phyloP scores from a whole-genome alignment of 768 basidiomycete genomes.

The Leccinum ochraceum region DNA sequence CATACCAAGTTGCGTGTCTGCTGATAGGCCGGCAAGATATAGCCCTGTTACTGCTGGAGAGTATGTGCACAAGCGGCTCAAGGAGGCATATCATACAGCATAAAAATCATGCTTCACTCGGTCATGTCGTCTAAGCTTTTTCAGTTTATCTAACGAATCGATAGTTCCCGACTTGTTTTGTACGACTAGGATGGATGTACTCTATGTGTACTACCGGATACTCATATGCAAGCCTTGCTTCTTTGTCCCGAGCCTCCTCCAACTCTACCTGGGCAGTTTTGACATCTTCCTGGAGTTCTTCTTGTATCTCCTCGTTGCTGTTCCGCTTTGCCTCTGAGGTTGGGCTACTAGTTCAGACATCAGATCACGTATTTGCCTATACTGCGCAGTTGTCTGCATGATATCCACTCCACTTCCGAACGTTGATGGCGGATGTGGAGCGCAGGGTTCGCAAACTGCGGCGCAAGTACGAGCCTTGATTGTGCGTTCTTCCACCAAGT shows the following conservation, averaged over 20 bases:
- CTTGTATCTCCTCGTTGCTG: constrained; percentile 45
- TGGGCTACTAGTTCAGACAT: constrained; percentile 44
- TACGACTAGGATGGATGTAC: background rate
- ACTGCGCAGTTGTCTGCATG: too few species aligned
- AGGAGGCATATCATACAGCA: constrained; percentile 38
- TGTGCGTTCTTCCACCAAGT: too few species aligned
- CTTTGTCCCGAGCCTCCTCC: constrained; percentile 23
- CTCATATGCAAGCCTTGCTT: constrained; percentile 23
- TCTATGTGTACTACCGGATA: constrained; percentile 26
- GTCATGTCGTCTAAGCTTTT: background rate
- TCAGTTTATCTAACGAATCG: background rate
- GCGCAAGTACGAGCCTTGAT: too few species aligned
- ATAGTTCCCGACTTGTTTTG: too few species aligned
- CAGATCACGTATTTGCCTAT: constrained; percentile 26
- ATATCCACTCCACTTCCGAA: too few species aligned
- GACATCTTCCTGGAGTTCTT: constrained; percentile 43
- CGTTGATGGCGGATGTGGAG: too few species aligned
- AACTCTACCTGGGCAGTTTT: constrained; percentile 24
- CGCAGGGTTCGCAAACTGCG: too few species aligned
- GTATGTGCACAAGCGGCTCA: constrained; percentile 73
- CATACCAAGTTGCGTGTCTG: constrained; percentile 40
- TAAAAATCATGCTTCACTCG: background rate
- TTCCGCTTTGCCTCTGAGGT: constrained; percentile 43
- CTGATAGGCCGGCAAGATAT: constrained; percentile 53
- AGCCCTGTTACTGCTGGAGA: constrained; percentile 77